A percentile compares a stretch with the other conserved stretches of the same genome.
Conservation (phyloP, 1,139 yeast genomes). For the Suhomyces bribrorum region DNA sequence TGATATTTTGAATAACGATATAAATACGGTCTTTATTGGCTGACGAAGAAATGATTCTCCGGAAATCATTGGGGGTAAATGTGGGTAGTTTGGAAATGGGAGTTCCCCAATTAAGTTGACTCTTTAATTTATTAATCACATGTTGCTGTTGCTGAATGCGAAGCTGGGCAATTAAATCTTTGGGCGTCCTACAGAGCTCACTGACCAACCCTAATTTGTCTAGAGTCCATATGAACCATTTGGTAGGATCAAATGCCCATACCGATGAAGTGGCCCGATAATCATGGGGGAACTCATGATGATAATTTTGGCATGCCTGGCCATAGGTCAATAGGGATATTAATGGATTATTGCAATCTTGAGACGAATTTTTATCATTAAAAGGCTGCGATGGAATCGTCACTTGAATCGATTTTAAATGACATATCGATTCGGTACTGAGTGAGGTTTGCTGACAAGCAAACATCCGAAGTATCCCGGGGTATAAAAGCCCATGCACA, state of each 20-base stretch:
- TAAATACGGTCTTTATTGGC: constrained; percentile 41
- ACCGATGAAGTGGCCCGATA: constrained; percentile 51
- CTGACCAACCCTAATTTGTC: constrained; percentile 41
- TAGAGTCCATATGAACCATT: constrained; percentile 53
- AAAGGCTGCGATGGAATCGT: constrained; percentile 56
- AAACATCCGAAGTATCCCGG: constrained; percentile 61
- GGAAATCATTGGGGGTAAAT: constrained; percentile 52
- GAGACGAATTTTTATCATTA: constrained; percentile 61
- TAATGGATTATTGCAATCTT: constrained; percentile 50
- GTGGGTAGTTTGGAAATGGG: constrained; percentile 69
- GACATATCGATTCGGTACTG: constrained; percentile 62
- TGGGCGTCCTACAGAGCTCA: constrained; percentile 42
- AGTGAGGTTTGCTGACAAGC: constrained; percentile 60
- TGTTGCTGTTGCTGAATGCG: constrained; percentile 66
- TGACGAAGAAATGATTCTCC: constrained; percentile 36
- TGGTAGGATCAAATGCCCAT: constrained; percentile 66
- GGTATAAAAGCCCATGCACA: constrained; percentile 58
- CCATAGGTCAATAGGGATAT: constrained; percentile 62
- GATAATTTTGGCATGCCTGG: constrained; percentile 65
- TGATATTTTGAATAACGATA: constrained; percentile 54
- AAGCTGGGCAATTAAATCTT: constrained; percentile 55
- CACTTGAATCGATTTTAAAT: constrained; percentile 45
- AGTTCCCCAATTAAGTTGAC: constrained; percentile 76
- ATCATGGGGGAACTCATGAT: constrained; percentile 75
- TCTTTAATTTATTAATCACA: constrained; percentile 55